These are phyloP conservation scores for Tuber aestivum DNA, from an alignment of 495 filamentous ascomycete species.

Conservation along the genomic window DNA sequence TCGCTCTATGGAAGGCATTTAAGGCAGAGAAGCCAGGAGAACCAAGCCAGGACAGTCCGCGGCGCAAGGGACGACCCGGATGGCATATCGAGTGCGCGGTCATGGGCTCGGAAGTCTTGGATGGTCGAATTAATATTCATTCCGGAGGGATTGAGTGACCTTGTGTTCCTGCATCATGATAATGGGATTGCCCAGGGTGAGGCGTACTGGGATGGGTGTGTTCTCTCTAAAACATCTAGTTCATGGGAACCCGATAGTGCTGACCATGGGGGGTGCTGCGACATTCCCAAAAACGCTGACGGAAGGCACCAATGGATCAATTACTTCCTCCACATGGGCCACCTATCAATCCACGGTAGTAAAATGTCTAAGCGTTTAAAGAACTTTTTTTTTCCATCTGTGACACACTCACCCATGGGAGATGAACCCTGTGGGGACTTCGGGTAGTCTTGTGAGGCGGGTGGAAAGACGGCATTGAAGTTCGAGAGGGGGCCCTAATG, in stretches of 20 bases:
- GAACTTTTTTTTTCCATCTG: constrained; percentile 96
- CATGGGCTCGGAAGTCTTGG: constrained; percentile 85
- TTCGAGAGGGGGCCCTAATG: constrained; percentile 72
- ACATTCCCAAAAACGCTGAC: constrained; percentile 41
- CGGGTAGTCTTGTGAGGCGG: constrained; percentile 76
- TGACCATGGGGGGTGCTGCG: constrained; percentile 39
- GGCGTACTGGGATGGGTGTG: constrained; percentile 59
- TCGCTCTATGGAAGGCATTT: constrained; percentile 95
- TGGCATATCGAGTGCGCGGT: constrained; percentile 99
- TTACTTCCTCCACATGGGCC: constrained; percentile 96
- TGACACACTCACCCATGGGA: constrained; percentile 65
- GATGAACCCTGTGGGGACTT: constrained; percentile 73
- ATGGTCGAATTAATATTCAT: constrained; percentile 81
- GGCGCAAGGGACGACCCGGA: constrained; percentile 85
- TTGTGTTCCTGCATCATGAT: constrained; percentile 93
- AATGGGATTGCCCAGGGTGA: constrained; percentile 94
- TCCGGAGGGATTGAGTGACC: constrained; percentile 88
- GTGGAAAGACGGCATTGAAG: constrained; percentile 89
- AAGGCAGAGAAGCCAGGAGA: constrained; percentile 89
- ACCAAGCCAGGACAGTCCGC: constrained; percentile 78
- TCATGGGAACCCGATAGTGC: background rate
- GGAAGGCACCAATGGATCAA: constrained; percentile 73
- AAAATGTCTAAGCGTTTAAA: constrained; percentile 97
- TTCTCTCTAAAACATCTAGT: background rate
- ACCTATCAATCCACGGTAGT: constrained; percentile 77